Conservation (phyloP, 345 rosid species). For the Citrus inodora region DNA sequence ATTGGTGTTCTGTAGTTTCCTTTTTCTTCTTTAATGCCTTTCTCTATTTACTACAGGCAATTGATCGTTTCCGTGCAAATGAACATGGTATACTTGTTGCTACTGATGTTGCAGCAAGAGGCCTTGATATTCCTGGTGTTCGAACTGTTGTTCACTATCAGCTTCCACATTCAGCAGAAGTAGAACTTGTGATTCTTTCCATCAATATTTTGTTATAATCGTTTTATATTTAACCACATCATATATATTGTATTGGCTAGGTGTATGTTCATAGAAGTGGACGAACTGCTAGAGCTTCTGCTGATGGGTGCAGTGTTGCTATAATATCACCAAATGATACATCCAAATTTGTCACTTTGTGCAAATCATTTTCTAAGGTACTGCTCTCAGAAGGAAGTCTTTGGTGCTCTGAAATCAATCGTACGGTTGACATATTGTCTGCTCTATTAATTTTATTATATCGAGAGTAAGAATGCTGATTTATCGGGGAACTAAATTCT, state of each 20-base stretch:
- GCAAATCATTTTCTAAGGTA: slow-evolving; percentile 94
- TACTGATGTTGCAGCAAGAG: slow-evolving; percentile 98
- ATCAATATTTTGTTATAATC: neutral
- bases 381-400: slow-evolving; percentile 1
- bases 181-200: slow-evolving; percentile 12
- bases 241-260: slow-evolving; percentile 30
- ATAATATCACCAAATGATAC: slow-evolving; percentile 71
- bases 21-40: slow-evolving; percentile 11
- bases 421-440: neutral
- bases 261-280: slow-evolving; percentile 99
- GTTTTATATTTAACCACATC: neutral
- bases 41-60: slow-evolving; percentile 46
- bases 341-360: slow-evolving; percentile 77
- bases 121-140: slow-evolving; percentile 92
- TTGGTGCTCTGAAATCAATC: slow-evolving; percentile 6
- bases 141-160: slow-evolving; percentile 95
- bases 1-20: slow-evolving; percentile 5
- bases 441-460: neutral
- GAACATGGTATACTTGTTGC: slow-evolving; percentile 87
- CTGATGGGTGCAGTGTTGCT: slow-evolving; percentile 96
- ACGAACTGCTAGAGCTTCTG: slow-evolving; percentile 90
- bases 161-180: slow-evolving; percentile 98
- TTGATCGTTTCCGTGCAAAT: slow-evolving; percentile 79
- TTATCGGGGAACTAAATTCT: neutral
- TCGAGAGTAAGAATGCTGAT: neutral